Conservation (phyloP, 345 rosid genomes). For the Excoecaria agallocha region DNA sequence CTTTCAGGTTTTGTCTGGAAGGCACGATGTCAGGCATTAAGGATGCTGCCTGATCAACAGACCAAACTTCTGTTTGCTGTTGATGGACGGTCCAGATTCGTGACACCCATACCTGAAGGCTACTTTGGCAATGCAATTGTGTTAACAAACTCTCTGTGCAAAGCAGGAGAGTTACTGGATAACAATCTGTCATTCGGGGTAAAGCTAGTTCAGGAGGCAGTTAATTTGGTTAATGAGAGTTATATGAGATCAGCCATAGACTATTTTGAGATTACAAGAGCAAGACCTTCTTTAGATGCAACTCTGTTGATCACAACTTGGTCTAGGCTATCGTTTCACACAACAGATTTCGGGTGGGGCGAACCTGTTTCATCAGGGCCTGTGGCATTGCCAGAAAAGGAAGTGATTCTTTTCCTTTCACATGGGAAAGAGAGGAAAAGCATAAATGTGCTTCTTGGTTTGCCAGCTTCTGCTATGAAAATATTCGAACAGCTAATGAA, state of each 20-base stretch:
- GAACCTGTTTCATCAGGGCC: slow-evolving; percentile 73
- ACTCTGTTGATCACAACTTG: slow-evolving; percentile 82
- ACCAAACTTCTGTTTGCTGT: slow-evolving; percentile 82
- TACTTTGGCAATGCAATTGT: slow-evolving; percentile 79
- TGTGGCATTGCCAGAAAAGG: slow-evolving; percentile 83
- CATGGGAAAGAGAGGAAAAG: slow-evolving; percentile 56
- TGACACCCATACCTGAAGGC: slow-evolving; percentile 62
- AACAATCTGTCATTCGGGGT: slow-evolving; percentile 53
- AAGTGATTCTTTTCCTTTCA: slow-evolving; percentile 71
- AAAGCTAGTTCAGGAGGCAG: slow-evolving; percentile 54
- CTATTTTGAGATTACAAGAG: slow-evolving; percentile 75
- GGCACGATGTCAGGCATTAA: slow-evolving; percentile 63
- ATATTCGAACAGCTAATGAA: slow-evolving; percentile 57
- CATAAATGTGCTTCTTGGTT: slow-evolving; percentile 72
- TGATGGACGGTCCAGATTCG: slow-evolving; percentile 68
- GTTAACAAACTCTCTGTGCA: slow-evolving; percentile 52
- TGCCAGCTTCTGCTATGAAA: slow-evolving; percentile 76
- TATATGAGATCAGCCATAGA: slow-evolving; percentile 89
- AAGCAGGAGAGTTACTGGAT: slow-evolving; percentile 60
- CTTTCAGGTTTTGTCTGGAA: slow-evolving; percentile 78
- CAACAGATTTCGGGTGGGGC: slow-evolving; percentile 92
- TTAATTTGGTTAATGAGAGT: slow-evolving; percentile 57
- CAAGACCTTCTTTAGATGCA: slow-evolving; percentile 74
- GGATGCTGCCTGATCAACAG: slow-evolving; percentile 59
- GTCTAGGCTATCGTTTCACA: slow-evolving; percentile 72